Conservation (phyloP, 2,329 filamentous ascomycete species). For the Claviceps pazoutovae region DNA sequence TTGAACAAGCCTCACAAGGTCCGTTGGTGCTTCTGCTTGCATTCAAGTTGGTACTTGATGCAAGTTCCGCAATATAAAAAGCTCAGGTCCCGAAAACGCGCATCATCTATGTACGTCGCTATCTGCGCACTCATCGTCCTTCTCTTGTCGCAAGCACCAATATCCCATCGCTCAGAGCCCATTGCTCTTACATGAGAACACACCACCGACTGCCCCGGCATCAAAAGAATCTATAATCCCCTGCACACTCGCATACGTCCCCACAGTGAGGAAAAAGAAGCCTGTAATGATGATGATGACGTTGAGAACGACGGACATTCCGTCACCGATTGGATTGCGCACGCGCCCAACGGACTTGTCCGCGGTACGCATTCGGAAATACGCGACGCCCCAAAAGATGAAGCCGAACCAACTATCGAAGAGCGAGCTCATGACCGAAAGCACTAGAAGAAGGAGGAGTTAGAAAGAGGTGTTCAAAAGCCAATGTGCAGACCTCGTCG, state of each 20-base stretch:
- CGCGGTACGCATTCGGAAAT: conserved; percentile 58
- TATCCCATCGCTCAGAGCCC: conserved; percentile 32
- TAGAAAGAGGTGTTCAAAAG: neutral
- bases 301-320: conserved; percentile 51
- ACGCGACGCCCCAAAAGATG: conserved; percentile 84
- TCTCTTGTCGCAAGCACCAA: neutral
- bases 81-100: neutral
- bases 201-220: conserved; percentile 47
- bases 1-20: no score
- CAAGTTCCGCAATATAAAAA: no score
- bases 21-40: no score
- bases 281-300: conserved; percentile 59
- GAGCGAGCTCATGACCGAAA: conserved; percentile 70
- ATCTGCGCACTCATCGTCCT: neutral
- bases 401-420: conserved; percentile 93
- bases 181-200: conserved; percentile 63
- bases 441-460: conserved; percentile 20
- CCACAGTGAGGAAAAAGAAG: conserved; percentile 65
- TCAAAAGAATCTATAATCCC: conserved; percentile 62
- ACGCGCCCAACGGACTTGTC: conserved; percentile 41
- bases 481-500: neutral
- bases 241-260: conserved; percentile 68
- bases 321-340: conserved; percentile 35
- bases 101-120: neutral
- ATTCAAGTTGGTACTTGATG: no score